Evolutionary conservation across 352 stramenopile species (phyloP), one percentile per base, ranked within the genome.

Genomic region (Plasmopara viticola): DNA sequence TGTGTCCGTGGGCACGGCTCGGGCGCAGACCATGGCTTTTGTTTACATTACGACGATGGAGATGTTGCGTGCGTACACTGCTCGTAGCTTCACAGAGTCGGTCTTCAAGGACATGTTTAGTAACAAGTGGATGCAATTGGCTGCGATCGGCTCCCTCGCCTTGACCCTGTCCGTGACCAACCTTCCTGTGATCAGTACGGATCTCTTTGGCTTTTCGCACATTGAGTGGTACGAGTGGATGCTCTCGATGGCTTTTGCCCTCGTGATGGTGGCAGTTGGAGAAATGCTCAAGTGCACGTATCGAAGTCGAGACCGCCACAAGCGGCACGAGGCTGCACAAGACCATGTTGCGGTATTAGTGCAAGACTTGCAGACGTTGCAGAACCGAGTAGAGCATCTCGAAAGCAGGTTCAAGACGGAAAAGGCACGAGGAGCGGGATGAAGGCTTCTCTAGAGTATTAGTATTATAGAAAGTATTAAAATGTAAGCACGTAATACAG

Each of bases 81-180:
- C 75, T 18, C 73, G 78, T n/a, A 88, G 75, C 61, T 88, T 88
- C 48, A 86, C 73, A 0, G 85, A 88, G 51, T 83, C 74, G 25
- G 66, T 88, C 8, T 88, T 84, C 54, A 64, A 78, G 34, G 64
- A 86, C 49, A 72, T 84, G 43, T 84, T 86, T 56, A 62, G 71
- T 47, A 88, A 88, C 66, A 88, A 88, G 71, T 88, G 71, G 71
- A 86, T 88, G 75, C 74, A 86, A 48, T 78, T 75, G 60, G 78
- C 78, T 18, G 74, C 78, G 30, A 51, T 86, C 12, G 78, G 75
- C 13, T 86, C 73, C 7, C 39, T 88, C 7, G 56, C 63, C 1
- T 44, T 88, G 37, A 88, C 78, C n/a, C 20, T 87, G 0, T 81
- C 64, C 4, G 73, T 88, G 51, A 88, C 75, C 1, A 86, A 83